A percentile compares a stretch with the other conserved stretches of the same genome.
phyloP scores from a whole-genome alignment of 768 basidiomycete genomes.

The Rhizopogon roseolus region DNA sequence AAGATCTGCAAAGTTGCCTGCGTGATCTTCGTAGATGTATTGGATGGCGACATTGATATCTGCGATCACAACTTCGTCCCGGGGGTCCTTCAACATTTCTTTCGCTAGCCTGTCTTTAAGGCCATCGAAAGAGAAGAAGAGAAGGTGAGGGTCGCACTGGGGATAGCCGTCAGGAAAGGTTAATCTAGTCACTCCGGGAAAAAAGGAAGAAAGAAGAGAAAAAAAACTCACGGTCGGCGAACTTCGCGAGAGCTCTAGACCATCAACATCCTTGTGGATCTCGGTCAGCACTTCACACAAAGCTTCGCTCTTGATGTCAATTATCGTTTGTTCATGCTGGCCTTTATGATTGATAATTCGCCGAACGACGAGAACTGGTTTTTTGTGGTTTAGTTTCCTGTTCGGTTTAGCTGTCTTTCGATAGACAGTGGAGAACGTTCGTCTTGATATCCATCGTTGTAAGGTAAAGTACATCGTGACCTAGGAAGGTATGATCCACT shows the following conservation, averaged over 20 bases:
- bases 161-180: background rate
- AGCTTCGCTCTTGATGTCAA: background rate
- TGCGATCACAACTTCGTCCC: conserved; percentile 5
- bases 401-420: background rate
- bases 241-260: conserved; percentile 4
- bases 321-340: background rate
- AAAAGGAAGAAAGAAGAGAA: too few species aligned
- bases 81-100: conserved; percentile 10
- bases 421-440: background rate
- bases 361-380: conserved; percentile 17
- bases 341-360: conserved; percentile 10
- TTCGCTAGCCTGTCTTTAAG: conserved; percentile 9
- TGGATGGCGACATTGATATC: conserved; percentile 15
- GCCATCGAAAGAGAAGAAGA: conserved; percentile 11
- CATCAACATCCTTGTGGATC: background rate
- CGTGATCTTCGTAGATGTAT: conserved; percentile 13
- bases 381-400: conserved; percentile 12
- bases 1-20: conserved; percentile 8
- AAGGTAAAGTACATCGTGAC: background rate
- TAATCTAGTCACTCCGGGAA: background rate
- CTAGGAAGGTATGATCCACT: background rate
- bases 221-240: conserved; percentile 3
- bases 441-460: background rate
- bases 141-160: conserved; percentile 9
- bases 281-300: background rate